phyloP scores from a whole-genome alignment of 768 basidiomycete species.

The Rhodosporidiobolus sp. region DNA sequence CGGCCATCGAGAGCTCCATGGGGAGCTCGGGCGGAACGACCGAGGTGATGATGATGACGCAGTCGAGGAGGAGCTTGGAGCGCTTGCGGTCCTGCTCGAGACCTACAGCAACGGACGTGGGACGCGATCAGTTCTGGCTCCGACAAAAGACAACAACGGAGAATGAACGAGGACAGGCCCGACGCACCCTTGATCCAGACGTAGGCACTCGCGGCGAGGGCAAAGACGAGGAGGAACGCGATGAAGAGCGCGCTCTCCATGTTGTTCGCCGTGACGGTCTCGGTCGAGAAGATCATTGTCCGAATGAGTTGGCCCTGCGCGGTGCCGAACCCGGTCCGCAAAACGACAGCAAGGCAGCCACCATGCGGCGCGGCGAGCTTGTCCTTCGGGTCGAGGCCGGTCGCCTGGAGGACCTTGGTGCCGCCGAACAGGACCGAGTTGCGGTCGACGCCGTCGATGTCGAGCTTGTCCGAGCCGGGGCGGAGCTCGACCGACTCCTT shows the following conservation, averaged over 20 bases:
- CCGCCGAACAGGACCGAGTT: constrained; percentile 88
- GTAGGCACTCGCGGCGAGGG: constrained; percentile 95
- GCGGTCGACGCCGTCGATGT: constrained; percentile 81
- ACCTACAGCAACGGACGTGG: too few relatives aligned
- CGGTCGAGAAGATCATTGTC: constrained; percentile 98
- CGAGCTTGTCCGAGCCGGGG: constrained; percentile 68
- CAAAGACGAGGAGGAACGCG: constrained; percentile 94
- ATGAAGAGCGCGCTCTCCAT: constrained; percentile 94
- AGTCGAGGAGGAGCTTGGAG: constrained; percentile 89
- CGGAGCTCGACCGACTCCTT: constrained; percentile 91
- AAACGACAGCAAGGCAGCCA: constrained; percentile 85
- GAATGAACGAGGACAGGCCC: neutral
- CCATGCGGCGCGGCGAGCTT: constrained; percentile 66
- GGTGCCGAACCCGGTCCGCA: constrained; percentile 95
- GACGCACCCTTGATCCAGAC: constrained; percentile 88
- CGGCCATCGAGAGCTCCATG: constrained; percentile 94
- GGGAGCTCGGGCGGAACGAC: constrained; percentile 97
- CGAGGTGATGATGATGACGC: constrained; percentile 91
- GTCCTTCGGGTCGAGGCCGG: constrained; percentile 45
- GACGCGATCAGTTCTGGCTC: neutral
- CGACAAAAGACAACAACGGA: neutral
- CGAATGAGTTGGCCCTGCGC: constrained; percentile 94
- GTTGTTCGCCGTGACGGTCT: constrained; percentile 94
- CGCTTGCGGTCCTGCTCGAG: constrained; percentile 90
- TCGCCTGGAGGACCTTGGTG: constrained; percentile 91